Evolutionary conservation across 371 early-diverging fungal species (phyloP), one percentile per base, ranked within the genome.

Genomic region (Lichtheimia ramosa): DNA sequence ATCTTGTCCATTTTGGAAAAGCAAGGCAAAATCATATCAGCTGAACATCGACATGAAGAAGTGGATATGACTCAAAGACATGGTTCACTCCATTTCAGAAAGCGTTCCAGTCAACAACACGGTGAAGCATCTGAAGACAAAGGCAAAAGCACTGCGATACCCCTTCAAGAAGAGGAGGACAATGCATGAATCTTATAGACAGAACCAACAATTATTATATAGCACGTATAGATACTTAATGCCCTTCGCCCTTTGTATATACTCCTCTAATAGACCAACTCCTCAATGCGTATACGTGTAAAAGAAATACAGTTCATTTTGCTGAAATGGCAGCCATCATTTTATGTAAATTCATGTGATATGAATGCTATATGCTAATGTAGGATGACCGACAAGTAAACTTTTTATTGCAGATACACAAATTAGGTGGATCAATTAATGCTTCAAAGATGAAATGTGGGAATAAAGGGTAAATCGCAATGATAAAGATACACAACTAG

Each of bases 1-100:
- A 74, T 85, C 15, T 63, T 81, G 24, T 61, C 60, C 50, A 63
- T 71, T 7, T 71, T 84, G 15, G 81, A 81, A 56, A 71, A 70
- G 34, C 75, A 81, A 46, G 63, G 56, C 23, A 43, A 40, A 54
- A 2, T 43, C 43, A 23, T 25, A 18, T 5, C 59, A 28, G 14
- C 6, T 25, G 56, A 43, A 18, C 8, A 34, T 34, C 34, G 24
- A 10, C 18, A 46, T 46, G 21, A n/a, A 43, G 43, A 43, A 18
- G 15, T 46, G 21, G 46, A 46, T 46, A 46, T 46, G 0, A 10
- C 46, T 6, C 46, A 46, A 5, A 14, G 46, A 18, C 46, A 16
- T 21, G 46, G 46, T 18, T 46, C 46, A 21, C 46, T 46, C 2
- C 46, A 46, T 46, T 46, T 46, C 21, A n/a, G 46, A n/a, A 46